Evolutionary conservation across 129 eudicot species (phyloP).

Genomic region (Chrysanthemum seticuspe): DNA sequence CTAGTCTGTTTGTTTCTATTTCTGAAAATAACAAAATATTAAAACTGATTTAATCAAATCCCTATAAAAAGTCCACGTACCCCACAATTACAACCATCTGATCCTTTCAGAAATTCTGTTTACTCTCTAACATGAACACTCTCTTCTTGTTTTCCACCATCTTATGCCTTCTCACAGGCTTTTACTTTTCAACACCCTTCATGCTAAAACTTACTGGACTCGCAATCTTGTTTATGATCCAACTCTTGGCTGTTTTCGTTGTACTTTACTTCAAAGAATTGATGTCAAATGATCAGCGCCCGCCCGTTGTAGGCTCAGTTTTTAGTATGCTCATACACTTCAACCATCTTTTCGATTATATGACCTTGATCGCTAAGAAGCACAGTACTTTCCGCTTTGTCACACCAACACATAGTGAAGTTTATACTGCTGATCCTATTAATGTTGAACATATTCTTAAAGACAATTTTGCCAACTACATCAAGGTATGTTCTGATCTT

Average conservation of each 20-base stretch:
- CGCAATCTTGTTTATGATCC: slow-evolving; percentile 22
- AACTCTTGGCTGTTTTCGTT: slow-evolving; percentile 10
- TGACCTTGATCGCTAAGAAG: slow-evolving; percentile 40
- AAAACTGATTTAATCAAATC: no score
- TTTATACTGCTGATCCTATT: slow-evolving; percentile 51
- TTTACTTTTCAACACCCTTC: slow-evolving; percentile 30
- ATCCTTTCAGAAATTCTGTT: neutral
- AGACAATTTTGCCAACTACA: slow-evolving; percentile 59
- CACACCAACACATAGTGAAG: slow-evolving; percentile 53
- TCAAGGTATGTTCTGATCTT: slow-evolving; percentile 34
- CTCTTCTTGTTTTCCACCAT: slow-evolving; percentile 29
- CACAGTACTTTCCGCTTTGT: slow-evolving; percentile 53
- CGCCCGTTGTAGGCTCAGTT: slow-evolving; percentile 56
- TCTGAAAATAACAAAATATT: no score
- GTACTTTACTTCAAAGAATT: slow-evolving; percentile 41
- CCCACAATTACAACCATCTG: neutral
- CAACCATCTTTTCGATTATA: slow-evolving; percentile 38
- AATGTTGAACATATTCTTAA: slow-evolving; percentile 60
- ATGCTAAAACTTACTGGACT: slow-evolving; percentile 23
- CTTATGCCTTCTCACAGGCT: slow-evolving; percentile 25
- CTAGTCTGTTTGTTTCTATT: neutral
- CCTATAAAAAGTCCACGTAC: neutral
- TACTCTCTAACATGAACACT: slow-evolving; percentile 18
- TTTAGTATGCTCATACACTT: slow-evolving; percentile 47
- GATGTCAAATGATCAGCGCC: slow-evolving; percentile 39